A percentile compares a stretch with the other conserved stretches of the same genome.
Evolutionary conservation across 352 stramenopile species (phyloP).

Genomic region (Pythium dissimile): DNA sequence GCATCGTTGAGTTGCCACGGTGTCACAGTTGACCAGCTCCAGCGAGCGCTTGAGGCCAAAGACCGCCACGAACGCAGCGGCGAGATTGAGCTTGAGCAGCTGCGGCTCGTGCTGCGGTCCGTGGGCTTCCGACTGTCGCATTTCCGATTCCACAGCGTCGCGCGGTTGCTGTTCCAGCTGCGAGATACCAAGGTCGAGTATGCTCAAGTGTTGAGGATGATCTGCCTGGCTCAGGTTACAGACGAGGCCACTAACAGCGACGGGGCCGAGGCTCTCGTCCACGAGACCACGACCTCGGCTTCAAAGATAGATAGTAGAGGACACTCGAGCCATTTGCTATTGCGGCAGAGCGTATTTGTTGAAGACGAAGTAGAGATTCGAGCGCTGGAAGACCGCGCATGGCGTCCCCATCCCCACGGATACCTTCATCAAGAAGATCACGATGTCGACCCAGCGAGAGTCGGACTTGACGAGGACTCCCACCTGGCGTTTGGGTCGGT

Average conservation of each 20-base stretch:
- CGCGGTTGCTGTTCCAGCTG: slow-evolving; percentile 45
- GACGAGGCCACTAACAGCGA: neutral
- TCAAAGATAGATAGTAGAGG: neutral
- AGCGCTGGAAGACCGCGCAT: too few relatives aligned
- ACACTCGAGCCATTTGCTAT: slow-evolving; percentile 10
- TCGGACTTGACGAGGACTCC: neutral
- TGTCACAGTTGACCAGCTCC: slow-evolving; percentile 32
- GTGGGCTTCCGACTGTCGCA: slow-evolving; percentile 47
- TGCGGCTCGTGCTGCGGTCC: slow-evolving; percentile 31
- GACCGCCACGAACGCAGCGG: slow-evolving; percentile 26
- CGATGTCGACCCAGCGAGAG: neutral
- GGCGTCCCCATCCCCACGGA: neutral
- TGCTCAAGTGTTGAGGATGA: slow-evolving; percentile 36
- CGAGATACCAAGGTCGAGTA: slow-evolving; percentile 42
- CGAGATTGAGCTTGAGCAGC: slow-evolving; percentile 37
- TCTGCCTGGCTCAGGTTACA: slow-evolving; percentile 24
- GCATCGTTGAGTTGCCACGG: slow-evolving; percentile 22
- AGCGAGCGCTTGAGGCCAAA: slow-evolving; percentile 20
- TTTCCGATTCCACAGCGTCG: slow-evolving; percentile 63
- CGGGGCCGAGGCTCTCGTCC: too few relatives aligned
- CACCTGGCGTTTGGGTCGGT: slow-evolving; percentile 1
- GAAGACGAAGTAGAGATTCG: neutral
- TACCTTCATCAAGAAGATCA: neutral
- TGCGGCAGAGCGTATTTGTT: slow-evolving; percentile 12
- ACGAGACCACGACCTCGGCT: neutral